phyloP scores from a whole-genome alignment of 129 eudicot genomes.

The Lactuca saligna region DNA sequence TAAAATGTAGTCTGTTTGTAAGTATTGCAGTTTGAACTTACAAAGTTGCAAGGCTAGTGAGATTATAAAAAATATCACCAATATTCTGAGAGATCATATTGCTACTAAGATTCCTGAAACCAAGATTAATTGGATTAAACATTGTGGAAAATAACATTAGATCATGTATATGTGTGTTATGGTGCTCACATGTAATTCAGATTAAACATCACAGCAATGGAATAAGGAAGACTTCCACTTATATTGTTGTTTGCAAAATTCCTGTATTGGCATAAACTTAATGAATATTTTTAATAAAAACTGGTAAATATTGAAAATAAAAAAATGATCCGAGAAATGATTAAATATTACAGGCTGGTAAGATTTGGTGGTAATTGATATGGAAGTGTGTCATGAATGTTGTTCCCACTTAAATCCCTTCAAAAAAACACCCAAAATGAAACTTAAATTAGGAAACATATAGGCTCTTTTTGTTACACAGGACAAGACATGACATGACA shows the following conservation, averaged over 20 bases:
- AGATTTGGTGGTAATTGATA: constrained; percentile 86
- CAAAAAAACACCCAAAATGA: constrained; percentile 1
- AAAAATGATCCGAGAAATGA: background rate
- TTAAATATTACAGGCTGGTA: constrained; percentile 66
- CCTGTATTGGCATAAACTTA: constrained; percentile 27
- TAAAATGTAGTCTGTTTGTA: background rate
- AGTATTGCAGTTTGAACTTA: constrained; percentile 28
- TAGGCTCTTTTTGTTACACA: too few species aligned
- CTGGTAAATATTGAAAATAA: background rate
- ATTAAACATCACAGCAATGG: constrained; percentile 57
- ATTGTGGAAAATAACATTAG: background rate
- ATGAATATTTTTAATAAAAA: background rate
- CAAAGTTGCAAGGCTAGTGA: constrained; percentile 64
- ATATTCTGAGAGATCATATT: constrained; percentile 62
- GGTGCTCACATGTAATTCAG: constrained; percentile 68
- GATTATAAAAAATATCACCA: constrained; percentile 76
- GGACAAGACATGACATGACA: too few species aligned
- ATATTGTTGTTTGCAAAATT: constrained; percentile 85
- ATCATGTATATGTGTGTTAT: background rate
- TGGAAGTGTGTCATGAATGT: constrained; percentile 78
- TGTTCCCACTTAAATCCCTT: constrained; percentile 91
- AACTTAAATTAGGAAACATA: background rate
- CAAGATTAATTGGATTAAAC: constrained; percentile 17
- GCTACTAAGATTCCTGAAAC: constrained; percentile 74
- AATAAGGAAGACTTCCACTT: constrained; percentile 83